Percentiles rank a stretch among this genome's conserved stretches.
Conservation (phyloP, 305 asterid species). For the Ajuga reptans region DNA sequence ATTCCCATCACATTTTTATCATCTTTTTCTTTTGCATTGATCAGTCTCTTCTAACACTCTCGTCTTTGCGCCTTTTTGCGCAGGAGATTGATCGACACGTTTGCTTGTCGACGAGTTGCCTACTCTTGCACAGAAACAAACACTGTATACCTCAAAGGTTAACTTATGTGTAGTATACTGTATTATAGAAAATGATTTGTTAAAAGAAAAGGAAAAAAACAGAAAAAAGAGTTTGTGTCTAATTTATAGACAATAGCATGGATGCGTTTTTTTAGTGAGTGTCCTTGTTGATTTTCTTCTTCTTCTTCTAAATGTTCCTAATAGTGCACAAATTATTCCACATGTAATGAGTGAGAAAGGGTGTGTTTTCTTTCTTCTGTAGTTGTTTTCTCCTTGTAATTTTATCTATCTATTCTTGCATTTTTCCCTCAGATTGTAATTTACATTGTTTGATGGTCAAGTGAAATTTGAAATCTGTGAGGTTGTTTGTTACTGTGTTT, state of each 20-base stretch:
- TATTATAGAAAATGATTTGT: slow-evolving; percentile 28
- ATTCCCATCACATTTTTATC: slow-evolving; percentile 31
- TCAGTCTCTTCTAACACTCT: slow-evolving; percentile 3
- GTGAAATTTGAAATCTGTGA: neutral
- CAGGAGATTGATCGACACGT: slow-evolving; percentile 44
- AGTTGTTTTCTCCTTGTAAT: slow-evolving; percentile 18
- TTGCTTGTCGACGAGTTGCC: slow-evolving; percentile 42
- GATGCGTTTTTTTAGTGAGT: slow-evolving; percentile 76
- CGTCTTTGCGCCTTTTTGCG: slow-evolving; percentile 2
- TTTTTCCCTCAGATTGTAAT: too few relatives aligned
- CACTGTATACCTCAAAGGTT: slow-evolving; percentile 35
- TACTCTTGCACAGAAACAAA: slow-evolving; percentile 33
- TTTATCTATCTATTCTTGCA: neutral
- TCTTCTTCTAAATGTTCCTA: neutral
- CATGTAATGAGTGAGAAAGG: slow-evolving; percentile 41
- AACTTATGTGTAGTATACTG: slow-evolving; percentile 39
- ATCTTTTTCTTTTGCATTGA: slow-evolving; percentile 5
- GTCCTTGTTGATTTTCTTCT: slow-evolving; percentile 44
- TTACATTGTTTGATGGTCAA: too few relatives aligned
- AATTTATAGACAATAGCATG: slow-evolving; percentile 47
- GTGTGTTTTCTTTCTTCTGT: slow-evolving; percentile 20
- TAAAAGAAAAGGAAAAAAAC: neutral
- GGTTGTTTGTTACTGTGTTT: neutral
- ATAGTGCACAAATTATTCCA: slow-evolving; percentile 24
- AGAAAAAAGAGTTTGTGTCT: slow-evolving; percentile 24